Evolutionary conservation across 2,329 filamentous ascomycete species (phyloP).

Genomic region (Alternaria arbusti): DNA sequence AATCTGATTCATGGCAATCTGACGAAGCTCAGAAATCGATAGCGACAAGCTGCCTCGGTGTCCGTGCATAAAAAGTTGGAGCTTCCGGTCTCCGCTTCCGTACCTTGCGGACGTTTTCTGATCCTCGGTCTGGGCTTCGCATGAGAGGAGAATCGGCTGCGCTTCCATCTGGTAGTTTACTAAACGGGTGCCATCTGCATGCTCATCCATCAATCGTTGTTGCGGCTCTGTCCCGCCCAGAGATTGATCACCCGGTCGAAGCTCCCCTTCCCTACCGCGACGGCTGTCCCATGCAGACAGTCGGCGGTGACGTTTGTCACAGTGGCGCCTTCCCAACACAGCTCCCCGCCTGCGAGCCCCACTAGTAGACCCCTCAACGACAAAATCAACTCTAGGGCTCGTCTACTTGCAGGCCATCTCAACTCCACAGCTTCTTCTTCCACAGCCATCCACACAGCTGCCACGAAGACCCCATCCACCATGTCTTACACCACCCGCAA

Average conservation of each 20-base stretch:
- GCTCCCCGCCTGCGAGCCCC: constrained; percentile 38
- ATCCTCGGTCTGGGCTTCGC: constrained; percentile 37
- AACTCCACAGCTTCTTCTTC: constrained; percentile 34
- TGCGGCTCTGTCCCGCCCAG: constrained; percentile 34
- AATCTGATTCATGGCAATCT: neutral
- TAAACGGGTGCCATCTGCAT: constrained; percentile 30
- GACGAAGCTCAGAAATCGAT: neutral
- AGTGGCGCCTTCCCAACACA: constrained; percentile 47
- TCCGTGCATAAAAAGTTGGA: constrained; percentile 19
- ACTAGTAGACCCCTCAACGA: constrained; percentile 46
- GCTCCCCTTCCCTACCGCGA: constrained; percentile 27
- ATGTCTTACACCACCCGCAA: constrained; percentile 83
- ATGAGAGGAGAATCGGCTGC: constrained; percentile 17
- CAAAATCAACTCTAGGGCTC: constrained; percentile 51
- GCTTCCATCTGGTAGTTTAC: constrained; percentile 23
- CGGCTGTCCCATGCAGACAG: constrained; percentile 45
- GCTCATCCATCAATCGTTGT: constrained; percentile 24
- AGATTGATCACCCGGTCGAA: constrained; percentile 19
- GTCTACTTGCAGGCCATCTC: constrained; percentile 50
- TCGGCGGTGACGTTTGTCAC: constrained; percentile 47
- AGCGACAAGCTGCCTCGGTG: neutral
- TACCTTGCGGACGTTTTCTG: constrained; percentile 9
- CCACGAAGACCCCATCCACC: constrained; percentile 31
- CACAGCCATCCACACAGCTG: constrained; percentile 17
- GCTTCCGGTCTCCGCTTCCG: constrained; percentile 6